Base-by-base conservation (phyloP, 768 basidiomycete species). In the Coprinellus aureogranulatus region DNA sequence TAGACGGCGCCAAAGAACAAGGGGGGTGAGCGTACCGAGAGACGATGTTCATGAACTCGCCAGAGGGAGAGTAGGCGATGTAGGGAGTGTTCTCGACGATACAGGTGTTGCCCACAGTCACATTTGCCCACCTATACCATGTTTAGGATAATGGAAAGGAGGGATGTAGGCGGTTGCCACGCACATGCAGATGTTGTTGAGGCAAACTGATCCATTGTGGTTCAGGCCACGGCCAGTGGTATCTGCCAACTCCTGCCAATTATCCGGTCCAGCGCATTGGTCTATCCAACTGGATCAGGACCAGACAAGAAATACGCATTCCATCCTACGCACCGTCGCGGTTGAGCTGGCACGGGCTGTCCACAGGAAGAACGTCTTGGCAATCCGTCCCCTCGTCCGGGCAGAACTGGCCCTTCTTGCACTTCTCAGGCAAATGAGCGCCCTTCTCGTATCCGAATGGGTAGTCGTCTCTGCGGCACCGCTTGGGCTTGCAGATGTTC, bases 171-270 rank as follows among this genome's bases (percentile, higher is more conserved):
- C 30, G 47, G 8, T 61, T 59, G 28, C 26, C 23, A 77, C 87
- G 37, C 68, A 93, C 92, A 87, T 85, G 89, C 93, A 94, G 3
- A 79, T 69, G 65, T 86, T 87, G 65, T 92, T 89, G 51, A 96
- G 78, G 68, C 94, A 95, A 20, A 94, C 78, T 2, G 90, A 84
- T 27, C 92, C 92, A 65, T 95, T 92, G 60, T 85, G 75, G 69
- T 94, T 89, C 40, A 84, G 81, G 37, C 89, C 87, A 22, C 82
- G 80, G 20, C 85, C 84, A 39, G 79, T 82, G 16, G 70, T 79
- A 63, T 94, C 91, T 12, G 78, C 75, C 23, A 90, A 77, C 9
- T 88, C 81, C 55, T 70, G 70, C 63, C 73, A 82, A 66, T 93
- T 88, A 4, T 84, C 80, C 5, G 92, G 90, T 0, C 76, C 76